Conservation (phyloP, 306 rosid species). For the Hylodesmum podocarpum region DNA sequence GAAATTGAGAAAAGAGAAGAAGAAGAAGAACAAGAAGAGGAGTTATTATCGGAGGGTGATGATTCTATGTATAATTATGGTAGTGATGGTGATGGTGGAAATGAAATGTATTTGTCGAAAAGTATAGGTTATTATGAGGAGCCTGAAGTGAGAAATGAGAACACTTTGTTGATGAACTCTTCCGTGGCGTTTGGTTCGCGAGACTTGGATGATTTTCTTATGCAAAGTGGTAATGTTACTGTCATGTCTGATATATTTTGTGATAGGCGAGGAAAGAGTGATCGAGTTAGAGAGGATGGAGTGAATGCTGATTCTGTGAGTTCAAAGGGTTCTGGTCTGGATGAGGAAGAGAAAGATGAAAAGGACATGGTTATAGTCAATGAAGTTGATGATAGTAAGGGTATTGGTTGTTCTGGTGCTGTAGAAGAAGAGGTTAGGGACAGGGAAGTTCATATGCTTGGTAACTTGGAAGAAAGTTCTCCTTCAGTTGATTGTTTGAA, state of each 20-base stretch:
- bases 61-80: conserved; percentile 63
- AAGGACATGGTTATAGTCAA: conserved; percentile 9
- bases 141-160: conserved; percentile 44
- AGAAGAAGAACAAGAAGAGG: conserved; percentile 45
- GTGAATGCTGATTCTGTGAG: conserved; percentile 16
- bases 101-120: conserved; percentile 26
- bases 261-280: conserved; percentile 22
- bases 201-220: conserved; percentile 78
- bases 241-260: conserved; percentile 28
- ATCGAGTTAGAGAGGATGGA: conserved; percentile 16
- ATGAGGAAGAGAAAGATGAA: conserved; percentile 30
- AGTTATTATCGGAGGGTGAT: conserved; percentile 71
- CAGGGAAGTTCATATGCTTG: conserved; percentile 32
- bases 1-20: conserved; percentile 23
- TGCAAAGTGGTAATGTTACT: conserved; percentile 23
- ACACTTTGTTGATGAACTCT: conserved; percentile 69
- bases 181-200: conserved; percentile 81
- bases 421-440: conserved; percentile 31
- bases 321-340: conserved; percentile 20
- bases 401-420: conserved; percentile 30
- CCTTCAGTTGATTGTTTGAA: conserved; percentile 14
- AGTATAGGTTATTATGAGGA: conserved; percentile 14
- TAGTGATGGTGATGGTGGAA: conserved; percentile 40
- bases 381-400: conserved; percentile 33
- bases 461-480: conserved; percentile 17